Evolutionary conservation across 1,284 basidiomycete genomes (phyloP), one percentile per base, ranked within the genome.

Genomic region (Trichosporon ovoides): DNA sequence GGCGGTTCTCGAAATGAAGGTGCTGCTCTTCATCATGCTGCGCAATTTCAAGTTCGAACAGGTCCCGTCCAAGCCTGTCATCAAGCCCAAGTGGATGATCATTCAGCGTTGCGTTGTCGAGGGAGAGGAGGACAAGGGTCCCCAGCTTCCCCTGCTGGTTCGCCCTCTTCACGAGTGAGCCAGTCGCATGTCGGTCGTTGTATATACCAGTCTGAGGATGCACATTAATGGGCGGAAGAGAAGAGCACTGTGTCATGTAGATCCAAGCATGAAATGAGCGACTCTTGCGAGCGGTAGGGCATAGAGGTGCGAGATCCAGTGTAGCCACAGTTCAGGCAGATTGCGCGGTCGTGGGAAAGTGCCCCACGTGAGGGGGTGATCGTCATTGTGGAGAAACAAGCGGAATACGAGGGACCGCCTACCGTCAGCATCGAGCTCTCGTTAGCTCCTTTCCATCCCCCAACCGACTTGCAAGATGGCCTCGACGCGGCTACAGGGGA

Each of bases 1-100:
- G 66, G 84, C 85, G 5, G 66, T 87, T 43, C 78, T 80, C 35
- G 84, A 87, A 67, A 82, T 80, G 74, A 85, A 85, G 66, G 81
- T 80, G 0, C 67, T 84, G 3, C 60, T 85, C 3, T 85, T 83
- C 63, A 78, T 80, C 0, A 76, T 84, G 5, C 60, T 84, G 6
- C 78, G 82, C 13, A 76, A 79, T 0, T 84, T 84, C 52, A 78
- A 80, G 54, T 82, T 84, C 43, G 79, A 81, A 33, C 13, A 35
- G 9, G 51, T 58, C 3, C 13, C 43, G 6, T 68, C 66, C 38
- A 69, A 69, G 38, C 73, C 72, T 4, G 61, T 60, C 35, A 61
- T 74, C 34, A 66, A 67, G 55, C 66, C 61, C 59, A 74, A 72
- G 61, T 51, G 49, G 49, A 76, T 73, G n/a, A 65, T 79, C 53